Percentiles rank a stretch among this genome's conserved stretches.
These are phyloP conservation scores for Phialophora expanda DNA, from an alignment of 2,329 filamentous ascomycete genomes.

Conservation along the genomic window DNA sequence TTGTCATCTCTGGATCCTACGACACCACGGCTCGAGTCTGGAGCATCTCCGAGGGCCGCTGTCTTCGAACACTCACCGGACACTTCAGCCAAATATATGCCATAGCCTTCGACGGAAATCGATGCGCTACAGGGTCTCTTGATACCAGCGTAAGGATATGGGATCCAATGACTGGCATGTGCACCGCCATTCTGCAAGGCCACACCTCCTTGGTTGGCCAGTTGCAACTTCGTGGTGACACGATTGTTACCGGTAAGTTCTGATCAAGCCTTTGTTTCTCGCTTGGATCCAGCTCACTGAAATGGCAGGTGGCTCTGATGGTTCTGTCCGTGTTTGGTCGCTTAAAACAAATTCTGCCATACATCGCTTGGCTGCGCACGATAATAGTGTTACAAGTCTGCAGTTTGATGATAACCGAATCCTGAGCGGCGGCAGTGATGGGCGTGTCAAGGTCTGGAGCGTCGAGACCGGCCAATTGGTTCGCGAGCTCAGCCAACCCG, in stretches of 20 bases:
- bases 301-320: conserved; percentile 78
- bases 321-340: conserved; percentile 95
- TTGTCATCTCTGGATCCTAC: conserved; percentile 97
- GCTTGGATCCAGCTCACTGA: neutral
- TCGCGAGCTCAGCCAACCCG: conserved; percentile 85
- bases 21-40: conserved; percentile 96
- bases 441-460: conserved; percentile 98
- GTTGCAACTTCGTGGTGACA: conserved; percentile 92
- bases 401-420: conserved; percentile 97
- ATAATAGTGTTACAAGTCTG: conserved; percentile 96
- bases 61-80: conserved; percentile 84
- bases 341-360: conserved; percentile 88
- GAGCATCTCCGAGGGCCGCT: conserved; percentile 95
- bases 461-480: conserved; percentile 88
- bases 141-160: conserved; percentile 97
- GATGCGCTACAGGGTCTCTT: conserved; percentile 92
- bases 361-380: conserved; percentile 91
- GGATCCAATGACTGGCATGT: conserved; percentile 86
- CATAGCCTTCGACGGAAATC: conserved; percentile 92
- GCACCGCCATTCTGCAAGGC: conserved; percentile 89
- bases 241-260: conserved; percentile 71
- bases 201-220: conserved; percentile 97
- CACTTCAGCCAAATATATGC: conserved; percentile 99
- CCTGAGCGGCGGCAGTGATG: conserved; percentile 93
- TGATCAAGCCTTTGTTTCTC: neutral